Evolutionary conservation across 306 rosid genomes (phyloP), one percentile per base, ranked within the genome.

Genomic region (Senna tora): DNA sequence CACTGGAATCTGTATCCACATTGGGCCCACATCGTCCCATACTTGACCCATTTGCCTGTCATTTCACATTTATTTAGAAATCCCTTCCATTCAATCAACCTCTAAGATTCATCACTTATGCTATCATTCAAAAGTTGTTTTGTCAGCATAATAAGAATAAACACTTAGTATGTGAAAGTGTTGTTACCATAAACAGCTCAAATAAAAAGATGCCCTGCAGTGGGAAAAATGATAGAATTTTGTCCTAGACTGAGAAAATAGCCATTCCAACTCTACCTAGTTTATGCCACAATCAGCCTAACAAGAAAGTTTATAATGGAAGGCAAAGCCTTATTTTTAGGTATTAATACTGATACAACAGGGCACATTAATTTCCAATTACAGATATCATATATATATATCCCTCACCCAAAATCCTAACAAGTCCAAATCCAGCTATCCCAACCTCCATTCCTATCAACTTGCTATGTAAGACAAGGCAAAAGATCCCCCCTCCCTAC

Each of bases 41-140:
- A 70, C 96, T 95, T 9, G 97, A 84, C 56, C 97, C 97, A 67
- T 82, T 88, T 67, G 96, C 97, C 99, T 95, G 84, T 69, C 76
- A 81, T 17, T 55, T 21, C 77, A 83, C 5, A 69, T 75, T 39
- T 19, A 16, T 9, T 76, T 45, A 39, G 57, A 56, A 62, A 34
- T 55, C 38, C 58, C 46, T 25, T 25, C 30, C 30, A 25, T 25
- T 25, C 3, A 10, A 53, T 30, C 28, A 47, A 62, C 5, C 60
- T 30, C 21, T 42, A 52, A 60, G 51, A 69, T 62, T 16, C 41
- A n/a, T n/a, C n/a, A n/a, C n/a, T n/a, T n/a, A n/a, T n/a, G n/a
- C n/a, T n/a, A n/a, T n/a, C n/a, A 30, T 22, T 25, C 3, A 25
- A 25, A 25, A 25, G 2, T 25, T 25, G 30, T 25, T 53, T 12